Evolutionary conservation across 2,329 filamentous ascomycete genomes (phyloP), one percentile per base, ranked within the genome.

Genomic region (Fusarium newnesense): DNA sequence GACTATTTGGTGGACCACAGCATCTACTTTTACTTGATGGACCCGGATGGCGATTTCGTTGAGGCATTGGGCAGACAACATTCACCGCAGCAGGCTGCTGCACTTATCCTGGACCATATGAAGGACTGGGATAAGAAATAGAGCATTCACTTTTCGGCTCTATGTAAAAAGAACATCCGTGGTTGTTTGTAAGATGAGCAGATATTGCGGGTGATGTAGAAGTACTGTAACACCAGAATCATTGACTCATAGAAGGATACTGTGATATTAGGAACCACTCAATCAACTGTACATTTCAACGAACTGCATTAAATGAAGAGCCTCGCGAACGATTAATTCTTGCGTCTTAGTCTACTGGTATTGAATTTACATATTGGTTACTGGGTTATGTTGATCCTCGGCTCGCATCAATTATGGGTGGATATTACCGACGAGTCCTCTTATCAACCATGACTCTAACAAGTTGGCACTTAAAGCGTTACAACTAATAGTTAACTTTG

Each of bases 21-120:
- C 83, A 99, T 99, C 77, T 99, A 99, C 87, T 99, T 99, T 79
- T 99, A 99, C 83, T 85, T 99, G 76, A 99, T 99, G 96, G 96
- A 98, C 81, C 96, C 96, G 0, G 95, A 98, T 77, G 96, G 96
- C 26, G 95, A 99, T 82, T 99, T 99, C 82, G 96, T 99, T 34
- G 97, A 99, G 85, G 97, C 95, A 18, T 91, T 99, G 79, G 96
- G 96, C 24, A 88, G 96, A 71, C 96, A 99, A 84, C 95, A 98
- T 84, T 97, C 94, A 46, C 94, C 96, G 2, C 92, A 96, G 71
- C 90, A 94, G 78, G 96, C 92, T 3, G 93, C 95, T 11, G 91
- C 91, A 83, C 86, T 98, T 65, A 98, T 99, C 62, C 83, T 92
- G 68, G 92, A 93, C 70, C 96, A 99, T 83, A 92, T 98, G 80